Evolutionary conservation across 2,329 filamentous ascomycete genomes (phyloP), one percentile per base, ranked within the genome.

Genomic region (Pseudopithomyces chartarum): DNA sequence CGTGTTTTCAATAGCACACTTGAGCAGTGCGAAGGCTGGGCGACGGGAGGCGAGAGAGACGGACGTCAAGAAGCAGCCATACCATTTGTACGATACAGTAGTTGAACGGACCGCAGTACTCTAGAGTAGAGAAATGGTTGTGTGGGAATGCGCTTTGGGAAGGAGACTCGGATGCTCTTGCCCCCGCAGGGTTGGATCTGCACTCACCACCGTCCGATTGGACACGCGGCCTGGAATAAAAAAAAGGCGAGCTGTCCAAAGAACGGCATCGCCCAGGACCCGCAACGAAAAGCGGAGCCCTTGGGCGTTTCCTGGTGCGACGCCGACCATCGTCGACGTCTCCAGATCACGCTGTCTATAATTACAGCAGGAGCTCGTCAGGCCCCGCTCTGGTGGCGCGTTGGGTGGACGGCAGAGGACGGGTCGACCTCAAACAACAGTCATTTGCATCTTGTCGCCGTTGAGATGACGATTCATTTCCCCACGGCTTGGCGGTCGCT

Each of bases 401-500:
- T 5, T 6, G 23, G 43, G 6, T 19, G 39, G 19, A 6, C n/a
- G 17, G 19, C 10, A 17, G 17, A 17, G 17, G 39, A 11, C 39
- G 39, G 39, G 39, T 42, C 39, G 19, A 20, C 19, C 39, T 42
- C 39, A 42, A 42, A 42, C 39, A 38, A 22, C 39, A 17, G 6
- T 20, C 39, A 42, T 42, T 42, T 34, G 44, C 23, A 17, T 22
- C 44, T 47, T 20, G 50, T 22, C 39, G 39, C 23, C 29, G 33
- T 17, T 39, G 33, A n/a, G 26, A 15, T 39, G 33, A 50, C 33
- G 47, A 40, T 53, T 53, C 51, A 47, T 52, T 61, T 61, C 54
- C 59, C 59, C 56, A 57, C 54, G 51, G 43, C 56, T 61, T 61
- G 56, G 59, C 59, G 29, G 17, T 29, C n/a, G n/a, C 12, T 38